A percentile compares a stretch with the other conserved stretches of the same genome.
Evolutionary conservation across 164 flowering plant genomes (phyloP).

Genomic region (Magnolia sinica): DNA sequence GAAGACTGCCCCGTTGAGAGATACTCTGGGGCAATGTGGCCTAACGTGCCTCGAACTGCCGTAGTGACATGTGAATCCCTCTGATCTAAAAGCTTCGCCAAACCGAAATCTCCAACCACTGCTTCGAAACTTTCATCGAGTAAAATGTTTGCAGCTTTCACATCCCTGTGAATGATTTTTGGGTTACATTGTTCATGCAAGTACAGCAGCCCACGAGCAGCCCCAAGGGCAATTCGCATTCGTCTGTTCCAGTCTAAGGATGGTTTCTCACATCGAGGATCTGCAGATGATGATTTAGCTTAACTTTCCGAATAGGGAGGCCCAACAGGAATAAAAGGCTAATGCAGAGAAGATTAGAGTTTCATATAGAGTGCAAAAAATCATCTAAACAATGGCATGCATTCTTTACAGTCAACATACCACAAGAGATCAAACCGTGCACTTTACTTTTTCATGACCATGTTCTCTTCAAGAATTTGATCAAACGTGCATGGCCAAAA

Average conservation of each 20-base stretch:
- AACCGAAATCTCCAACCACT: conserved; percentile 95
- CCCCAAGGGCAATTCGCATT: conserved; percentile 73
- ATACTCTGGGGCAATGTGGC: conserved; percentile 98
- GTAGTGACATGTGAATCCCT: conserved; percentile 96
- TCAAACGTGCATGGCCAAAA: background rate
- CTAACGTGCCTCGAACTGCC: conserved; percentile 93
- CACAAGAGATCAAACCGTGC: too few species aligned
- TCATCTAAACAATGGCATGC: too few species aligned
- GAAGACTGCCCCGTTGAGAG: conserved; percentile 98
- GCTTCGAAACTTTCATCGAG: conserved; percentile 95
- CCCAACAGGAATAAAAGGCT: too few species aligned
- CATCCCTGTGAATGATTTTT: conserved; percentile 93
- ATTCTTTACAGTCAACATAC: too few species aligned
- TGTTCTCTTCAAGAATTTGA: background rate
- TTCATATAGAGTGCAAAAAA: too few species aligned
- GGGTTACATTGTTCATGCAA: conserved; percentile 93
- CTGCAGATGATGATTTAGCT: conserved; percentile 32
- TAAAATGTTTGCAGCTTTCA: conserved; percentile 92
- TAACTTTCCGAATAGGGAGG: background rate
- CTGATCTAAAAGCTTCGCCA: conserved; percentile 80
- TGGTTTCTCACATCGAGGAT: conserved; percentile 50
- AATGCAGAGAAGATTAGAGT: too few species aligned
- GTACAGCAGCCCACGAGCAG: conserved; percentile 87
- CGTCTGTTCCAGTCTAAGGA: conserved; percentile 86
- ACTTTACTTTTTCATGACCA: too few species aligned